phyloP scores from a whole-genome alignment of 768 basidiomycete genomes.

The Tubosaeta sp. region DNA sequence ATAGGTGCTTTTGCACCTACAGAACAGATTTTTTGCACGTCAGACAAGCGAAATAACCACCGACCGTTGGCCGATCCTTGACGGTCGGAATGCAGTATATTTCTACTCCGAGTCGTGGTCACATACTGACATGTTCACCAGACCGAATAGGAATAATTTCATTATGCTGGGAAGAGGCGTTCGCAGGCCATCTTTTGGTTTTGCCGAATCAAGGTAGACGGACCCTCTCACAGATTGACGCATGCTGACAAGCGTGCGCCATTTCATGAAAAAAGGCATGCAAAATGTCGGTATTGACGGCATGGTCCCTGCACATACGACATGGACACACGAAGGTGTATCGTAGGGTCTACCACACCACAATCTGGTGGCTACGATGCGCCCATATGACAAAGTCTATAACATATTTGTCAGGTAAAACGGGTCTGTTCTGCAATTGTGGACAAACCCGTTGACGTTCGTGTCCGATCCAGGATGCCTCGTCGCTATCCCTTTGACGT shows the following conservation, averaged over 20 bases:
- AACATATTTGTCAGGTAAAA: constrained; percentile 5
- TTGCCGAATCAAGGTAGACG: constrained; percentile 20
- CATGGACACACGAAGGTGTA: background rate
- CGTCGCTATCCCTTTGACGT: background rate
- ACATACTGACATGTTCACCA: constrained; percentile 3
- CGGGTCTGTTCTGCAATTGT: background rate
- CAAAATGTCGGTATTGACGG: background rate
- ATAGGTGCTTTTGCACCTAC: background rate
- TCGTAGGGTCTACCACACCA: background rate
- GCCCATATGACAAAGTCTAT: background rate
- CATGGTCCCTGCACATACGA: background rate
- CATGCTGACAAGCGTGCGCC: background rate
- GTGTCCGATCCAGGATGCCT: background rate
- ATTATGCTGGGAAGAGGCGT: constrained; percentile 6
- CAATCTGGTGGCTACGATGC: background rate
- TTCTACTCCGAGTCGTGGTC: constrained; percentile 1
- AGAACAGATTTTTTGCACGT: background rate
- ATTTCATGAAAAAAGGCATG: constrained; percentile 2
- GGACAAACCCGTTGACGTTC: constrained; percentile 2
- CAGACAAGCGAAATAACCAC: constrained; percentile 8
- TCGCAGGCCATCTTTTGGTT: constrained; percentile 1
- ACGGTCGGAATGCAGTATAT: background rate
- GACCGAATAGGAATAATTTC: background rate
- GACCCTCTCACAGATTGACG: constrained; percentile 8
- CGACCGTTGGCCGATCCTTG: constrained; percentile 8